Evolutionary conservation across 169 alveolate genomes (phyloP), one percentile per base, ranked within the genome.

Genomic region (Plasmodium coatneyi): DNA sequence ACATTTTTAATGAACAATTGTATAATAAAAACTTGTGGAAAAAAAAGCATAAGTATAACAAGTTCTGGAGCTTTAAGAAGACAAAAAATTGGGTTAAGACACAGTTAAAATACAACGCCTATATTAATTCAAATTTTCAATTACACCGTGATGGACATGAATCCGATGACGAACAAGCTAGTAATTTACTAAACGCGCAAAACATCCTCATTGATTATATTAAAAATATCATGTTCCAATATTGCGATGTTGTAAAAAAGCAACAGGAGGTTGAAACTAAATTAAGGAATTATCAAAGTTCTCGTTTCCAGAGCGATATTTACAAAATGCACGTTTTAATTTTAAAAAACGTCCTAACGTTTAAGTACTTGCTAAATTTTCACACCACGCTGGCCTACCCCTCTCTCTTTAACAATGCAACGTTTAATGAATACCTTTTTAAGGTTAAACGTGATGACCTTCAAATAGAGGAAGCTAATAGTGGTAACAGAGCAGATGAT

Each of bases 301-400:
- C 30, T 41, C 49, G 34, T 60, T 19, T 36, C 43, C 41, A 56
- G 49, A 87, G 79, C 19, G 82, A 87, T 41, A 78, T 87, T 76
- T 78, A 87, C 49, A 78, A 87, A 71, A 79, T 66, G 19, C 93
- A 87, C 30, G 9, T 30, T 28, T 87, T 46, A 56, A 78, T 87
- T 34, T 70, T 87, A 60, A 87, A 87, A 87, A 87, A 79, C 32
- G 36, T 79, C 22, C 71, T 87, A 41, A 87, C 93, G 16, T 87
- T 79, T 78, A 87, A 87, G 71, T 87, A 87, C 41, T 36, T 87
- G 46, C 34, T 87, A 49, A 79, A 87, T 87, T 25, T 87, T 6
- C 93, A 87, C 81, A 87, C 93, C 36, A 46, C 82, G n/a, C 83
- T 87, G 14, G 3, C 87, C 5, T 87, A 87, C 81, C 93, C 93